Evolutionary conservation across 495 filamentous ascomycete genomes (phyloP), one percentile per base, ranked within the genome.

Genomic region (Penicillium soppii): DNA sequence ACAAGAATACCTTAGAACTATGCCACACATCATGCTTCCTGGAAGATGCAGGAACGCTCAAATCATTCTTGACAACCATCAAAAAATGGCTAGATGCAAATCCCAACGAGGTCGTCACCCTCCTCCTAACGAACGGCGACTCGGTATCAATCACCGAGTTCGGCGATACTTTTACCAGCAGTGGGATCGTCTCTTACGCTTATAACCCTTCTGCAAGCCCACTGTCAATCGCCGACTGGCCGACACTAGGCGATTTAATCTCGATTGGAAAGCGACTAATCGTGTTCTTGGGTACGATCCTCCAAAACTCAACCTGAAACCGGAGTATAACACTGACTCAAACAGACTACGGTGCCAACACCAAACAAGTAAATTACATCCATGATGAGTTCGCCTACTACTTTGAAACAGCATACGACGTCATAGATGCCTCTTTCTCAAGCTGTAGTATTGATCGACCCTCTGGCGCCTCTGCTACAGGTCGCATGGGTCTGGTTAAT

Each of bases 391-490:
- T 88, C 66, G 65, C 72, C 45, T 76, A 87, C 64, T 79, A 86
- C 58, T 91, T 89, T 63, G 87, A 90, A 67, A 90, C 84, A 0
- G 65, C 83, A 12, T 91, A 72, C 61, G 82, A 83, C 45, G 76
- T 83, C 4, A 81, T 77, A 3, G 76, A 80, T 50, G 33, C 69
- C 7, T 52, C 63, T 8, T 76, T 78, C 52, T 57, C 65, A 1
- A 57, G 75, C 65, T 91, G 87, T 70, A 77, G 70, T 7, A 76
- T 88, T 33, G 78, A 89, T 58, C 78, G 86, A 1, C 86, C 87
- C 1, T 52, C 74, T 7, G 64, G 65, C 26, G 62, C 76, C 7
- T 67, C 75, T 4, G 54, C 72, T 15, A 56, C 71, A 7, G 65
- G 71, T 5, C 83, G 82, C 7, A 71, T 83, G 54, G 82, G 89